These are phyloP conservation scores for Sphagnum fallax DNA, from an alignment of 228 moss, liverwort and hornwort species.

Conservation along the genomic window DNA sequence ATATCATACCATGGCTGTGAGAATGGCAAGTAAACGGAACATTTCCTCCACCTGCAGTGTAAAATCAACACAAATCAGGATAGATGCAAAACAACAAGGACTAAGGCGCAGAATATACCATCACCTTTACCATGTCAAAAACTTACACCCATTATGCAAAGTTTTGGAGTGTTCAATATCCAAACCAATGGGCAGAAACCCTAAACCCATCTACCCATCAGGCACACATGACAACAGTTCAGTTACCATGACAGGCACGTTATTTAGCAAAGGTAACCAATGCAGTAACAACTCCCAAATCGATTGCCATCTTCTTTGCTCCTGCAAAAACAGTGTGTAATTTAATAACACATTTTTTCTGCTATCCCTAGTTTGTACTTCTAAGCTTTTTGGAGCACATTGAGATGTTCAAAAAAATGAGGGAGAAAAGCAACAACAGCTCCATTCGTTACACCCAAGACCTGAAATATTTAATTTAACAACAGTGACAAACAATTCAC, in stretches of 20 bases:
- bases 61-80: background rate
- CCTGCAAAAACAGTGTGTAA: constrained; percentile 21
- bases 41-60: constrained; percentile 71
- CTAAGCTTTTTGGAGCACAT: background rate
- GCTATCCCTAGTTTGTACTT: too few relatives aligned
- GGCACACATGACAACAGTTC: too few relatives aligned
- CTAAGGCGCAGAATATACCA: background rate
- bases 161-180: too few relatives aligned
- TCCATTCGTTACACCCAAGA: too few relatives aligned
- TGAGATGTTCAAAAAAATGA: constrained; percentile 1
- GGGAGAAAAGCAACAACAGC: too few relatives aligned
- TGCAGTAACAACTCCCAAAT: constrained; percentile 74
- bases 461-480: too few relatives aligned
- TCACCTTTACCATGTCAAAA: too few relatives aligned
- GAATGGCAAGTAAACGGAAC: constrained; percentile 67
- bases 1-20: constrained; percentile 62
- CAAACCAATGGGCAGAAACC: too few relatives aligned
- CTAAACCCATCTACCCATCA: too few relatives aligned
- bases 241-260: constrained; percentile 67
- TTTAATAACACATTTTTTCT: background rate
- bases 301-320: constrained; percentile 48
- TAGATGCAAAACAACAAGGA: background rate
- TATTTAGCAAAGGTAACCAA: constrained; percentile 72
- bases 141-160: too few relatives aligned
- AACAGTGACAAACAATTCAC: background rate